Base-by-base conservation (phyloP, 2,329 filamentous ascomycete genomes). In the Aspergillus fumigatiaffinis region DNA sequence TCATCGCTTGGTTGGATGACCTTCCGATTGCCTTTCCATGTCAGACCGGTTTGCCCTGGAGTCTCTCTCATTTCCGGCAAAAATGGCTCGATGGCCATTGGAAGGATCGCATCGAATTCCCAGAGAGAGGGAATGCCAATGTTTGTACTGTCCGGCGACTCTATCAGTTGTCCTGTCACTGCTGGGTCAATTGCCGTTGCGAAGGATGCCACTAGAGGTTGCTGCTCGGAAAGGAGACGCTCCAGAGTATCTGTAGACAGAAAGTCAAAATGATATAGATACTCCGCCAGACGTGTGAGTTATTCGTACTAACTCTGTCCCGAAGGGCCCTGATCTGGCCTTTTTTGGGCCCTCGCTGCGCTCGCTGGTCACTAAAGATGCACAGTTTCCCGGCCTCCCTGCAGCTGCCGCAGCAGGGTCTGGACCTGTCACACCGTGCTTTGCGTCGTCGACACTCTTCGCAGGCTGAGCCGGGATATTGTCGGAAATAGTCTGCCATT, bases 391-490 rank as follows among this genome's bases (percentile, higher is more conserved):
- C 69, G 2, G 67, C 62, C 50, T 70, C 68, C 23, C 61, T 63
- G 9, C 68, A 71, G 9, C 65, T 63, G 50, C 67, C 60, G 42
- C 68, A 71, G 49, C 67, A 63, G 14, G 68, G 67, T 10, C 60
- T 62, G 32, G 59, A 56, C 4, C 68, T 60, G 55, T 71, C 67
- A 50, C 68, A 71, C 42, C 68, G 64, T 12, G 67, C 61, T 47
- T 71, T 71, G 14, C 67, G 66, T 46, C 65, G 61, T 20, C 68
- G 68, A 50, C 68, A 71, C 54, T 71, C 67, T 44, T 71, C 68
- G 28, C 68, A 71, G 4, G 68, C 68, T 2, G 63, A 65, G 7
- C 67, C 67, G 5, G 67, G 67, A 2, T 65, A 64, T 54, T 69
- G 67, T 17, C 67, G 64, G 17, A 64, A 67, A 26, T 38, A 17